phyloP scores from a whole-genome alignment of 208 protist species.

The Leishmania tropica region DNA sequence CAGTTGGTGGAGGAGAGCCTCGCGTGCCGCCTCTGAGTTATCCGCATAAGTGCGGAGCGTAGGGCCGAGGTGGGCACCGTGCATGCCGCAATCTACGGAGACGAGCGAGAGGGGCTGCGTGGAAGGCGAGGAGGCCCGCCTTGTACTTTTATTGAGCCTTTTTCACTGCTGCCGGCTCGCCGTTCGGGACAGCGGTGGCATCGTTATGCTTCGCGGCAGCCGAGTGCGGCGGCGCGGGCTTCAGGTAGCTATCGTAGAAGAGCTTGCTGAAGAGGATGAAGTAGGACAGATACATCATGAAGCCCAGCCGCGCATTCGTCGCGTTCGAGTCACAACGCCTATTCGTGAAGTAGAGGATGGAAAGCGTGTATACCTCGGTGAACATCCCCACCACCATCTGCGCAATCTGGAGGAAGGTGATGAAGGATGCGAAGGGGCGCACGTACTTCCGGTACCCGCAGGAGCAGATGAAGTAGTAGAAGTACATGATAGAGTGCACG shows the following conservation, averaged over 20 bases:
- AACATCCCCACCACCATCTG: constrained; percentile 95
- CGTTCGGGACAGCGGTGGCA: constrained; percentile 7
- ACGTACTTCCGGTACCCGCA: constrained; percentile 57
- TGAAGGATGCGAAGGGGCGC: constrained; percentile 78
- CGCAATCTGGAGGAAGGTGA: constrained; percentile 86
- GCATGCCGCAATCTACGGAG: background rate
- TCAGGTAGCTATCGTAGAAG: constrained; percentile 81
- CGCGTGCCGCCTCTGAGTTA: too few species aligned
- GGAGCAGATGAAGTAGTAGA: constrained; percentile 91
- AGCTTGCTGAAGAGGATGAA: constrained; percentile 91
- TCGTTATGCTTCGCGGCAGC: constrained; percentile 17
- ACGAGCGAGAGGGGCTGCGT: background rate
- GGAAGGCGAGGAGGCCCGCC: background rate
- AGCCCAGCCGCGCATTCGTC: constrained; percentile 57
- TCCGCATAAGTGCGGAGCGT: too few species aligned
- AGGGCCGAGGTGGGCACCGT: too few species aligned
- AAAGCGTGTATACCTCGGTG: too few species aligned
- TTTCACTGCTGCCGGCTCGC: constrained; percentile 1
- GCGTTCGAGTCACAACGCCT: constrained; percentile 36
- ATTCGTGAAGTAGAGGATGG: too few species aligned
- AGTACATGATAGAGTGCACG: constrained; percentile 95
- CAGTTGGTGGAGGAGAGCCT: too few species aligned
- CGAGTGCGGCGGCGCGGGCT: constrained; percentile 14
- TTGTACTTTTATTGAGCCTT: constrained; percentile 11
- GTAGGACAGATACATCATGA: constrained; percentile 93